Percentiles rank a stretch among this genome's conserved stretches.
phyloP scores from a whole-genome alignment of 2,329 filamentous ascomycete genomes.

The Aspergillus unguis region DNA sequence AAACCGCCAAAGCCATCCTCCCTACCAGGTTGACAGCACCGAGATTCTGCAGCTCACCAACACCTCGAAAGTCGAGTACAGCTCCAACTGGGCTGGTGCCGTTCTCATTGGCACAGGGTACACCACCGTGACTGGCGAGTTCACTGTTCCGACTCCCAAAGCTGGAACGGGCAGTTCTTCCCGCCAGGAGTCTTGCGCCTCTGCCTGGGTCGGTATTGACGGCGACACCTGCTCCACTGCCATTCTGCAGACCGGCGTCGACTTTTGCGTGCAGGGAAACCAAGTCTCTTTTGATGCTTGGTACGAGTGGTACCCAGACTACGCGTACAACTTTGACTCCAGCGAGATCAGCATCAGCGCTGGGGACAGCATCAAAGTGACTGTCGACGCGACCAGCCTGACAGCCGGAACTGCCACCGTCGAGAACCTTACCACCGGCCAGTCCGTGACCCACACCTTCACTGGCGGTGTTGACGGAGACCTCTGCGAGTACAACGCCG shows the following conservation, averaged over 20 bases:
- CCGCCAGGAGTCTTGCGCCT: slow-evolving; percentile 33
- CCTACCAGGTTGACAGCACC: slow-evolving; percentile 27
- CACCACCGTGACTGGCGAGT: slow-evolving; percentile 52
- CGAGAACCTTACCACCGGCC: slow-evolving; percentile 51
- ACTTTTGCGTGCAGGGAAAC: slow-evolving; percentile 48
- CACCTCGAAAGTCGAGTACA: slow-evolving; percentile 47
- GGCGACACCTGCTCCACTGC: slow-evolving; percentile 54
- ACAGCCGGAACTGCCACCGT: slow-evolving; percentile 45
- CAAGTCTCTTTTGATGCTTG: slow-evolving; percentile 51
- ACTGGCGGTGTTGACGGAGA: slow-evolving; percentile 33
- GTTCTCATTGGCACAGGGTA: slow-evolving; percentile 52
- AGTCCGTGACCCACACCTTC: slow-evolving; percentile 52
- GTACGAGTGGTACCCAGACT: slow-evolving; percentile 61
- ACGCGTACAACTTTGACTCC: slow-evolving; percentile 49
- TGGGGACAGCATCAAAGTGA: slow-evolving; percentile 44
- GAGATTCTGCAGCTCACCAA: slow-evolving; percentile 33
- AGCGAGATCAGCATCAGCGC: slow-evolving; percentile 41
- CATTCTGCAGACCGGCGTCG: slow-evolving; percentile 56
- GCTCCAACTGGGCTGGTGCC: slow-evolving; percentile 58
- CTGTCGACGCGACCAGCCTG: slow-evolving; percentile 41
- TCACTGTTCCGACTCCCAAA: slow-evolving; percentile 51
- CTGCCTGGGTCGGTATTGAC: slow-evolving; percentile 60
- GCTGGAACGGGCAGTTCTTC: slow-evolving; percentile 38
- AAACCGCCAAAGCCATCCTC: slow-evolving; percentile 29
- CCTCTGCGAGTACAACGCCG: slow-evolving; percentile 57